A percentile compares a stretch with the other conserved stretches of the same genome.
Conservation (phyloP, 495 filamentous ascomycete species). For the Melanomma pulvis-pyrius region DNA sequence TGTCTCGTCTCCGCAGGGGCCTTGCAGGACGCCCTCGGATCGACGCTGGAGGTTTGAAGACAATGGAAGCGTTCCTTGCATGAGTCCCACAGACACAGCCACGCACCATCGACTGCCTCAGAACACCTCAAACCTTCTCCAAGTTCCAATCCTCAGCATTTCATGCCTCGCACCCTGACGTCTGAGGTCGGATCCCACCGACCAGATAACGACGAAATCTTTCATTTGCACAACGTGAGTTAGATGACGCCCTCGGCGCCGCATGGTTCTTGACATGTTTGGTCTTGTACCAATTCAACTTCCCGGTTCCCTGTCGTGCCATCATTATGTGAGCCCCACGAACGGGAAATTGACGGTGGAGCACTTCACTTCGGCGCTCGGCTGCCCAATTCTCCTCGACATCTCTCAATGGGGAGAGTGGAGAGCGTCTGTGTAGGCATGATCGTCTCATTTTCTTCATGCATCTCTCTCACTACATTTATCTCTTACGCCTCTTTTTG, state of each 20-base stretch:
- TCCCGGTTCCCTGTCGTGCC: neutral
- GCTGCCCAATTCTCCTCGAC: neutral
- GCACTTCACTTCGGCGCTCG: neutral
- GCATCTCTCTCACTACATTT: neutral
- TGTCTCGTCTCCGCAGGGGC: neutral
- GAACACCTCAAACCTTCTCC: neutral
- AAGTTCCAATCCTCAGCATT: neutral
- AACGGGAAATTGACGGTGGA: neutral
- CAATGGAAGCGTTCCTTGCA: neutral
- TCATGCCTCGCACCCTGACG: constrained; percentile 6
- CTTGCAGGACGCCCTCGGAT: neutral
- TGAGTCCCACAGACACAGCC: constrained; percentile 3
- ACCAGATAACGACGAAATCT: neutral
- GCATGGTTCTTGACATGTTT: neutral
- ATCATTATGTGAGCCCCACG: neutral
- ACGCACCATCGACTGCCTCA: constrained; percentile 2
- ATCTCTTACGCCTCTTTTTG: neutral
- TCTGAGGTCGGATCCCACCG: neutral
- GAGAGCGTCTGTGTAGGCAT: neutral
- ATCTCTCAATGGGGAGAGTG: neutral
- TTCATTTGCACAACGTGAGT: constrained; percentile 10
- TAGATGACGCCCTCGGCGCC: neutral
- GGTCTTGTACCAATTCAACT: neutral
- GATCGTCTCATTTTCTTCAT: neutral
- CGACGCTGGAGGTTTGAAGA: neutral